Base-by-base conservation (phyloP, 805 yeast species). In the Cyberlindnera petersonii region DNA sequence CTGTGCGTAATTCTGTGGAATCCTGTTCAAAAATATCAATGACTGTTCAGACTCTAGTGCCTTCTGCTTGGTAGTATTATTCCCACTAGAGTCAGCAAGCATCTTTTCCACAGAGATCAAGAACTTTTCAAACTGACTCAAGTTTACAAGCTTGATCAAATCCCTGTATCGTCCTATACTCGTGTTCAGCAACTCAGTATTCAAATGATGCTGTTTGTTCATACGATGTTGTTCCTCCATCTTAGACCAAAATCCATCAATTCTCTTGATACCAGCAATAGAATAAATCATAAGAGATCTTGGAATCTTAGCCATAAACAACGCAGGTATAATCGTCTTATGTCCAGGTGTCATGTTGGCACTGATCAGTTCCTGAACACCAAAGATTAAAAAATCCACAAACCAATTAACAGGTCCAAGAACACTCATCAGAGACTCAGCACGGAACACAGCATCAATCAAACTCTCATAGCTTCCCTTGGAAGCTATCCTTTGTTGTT, bases 371-470 rank as follows among this genome's bases (percentile, higher is more conserved):
- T 91, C 95, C 58, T 89, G 95, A 39, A 79, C 75, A 28, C 86
- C 57, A 46, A 75, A 78, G 1, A 82, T 76, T 39, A 86, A 68
- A 44, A 86, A 75, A 56, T 88, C 96, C 23, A 86, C 73, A 48
- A 86, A 74, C 96, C 97, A 91, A 51, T 86, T 76, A 8, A 84
- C 77, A 27, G 83, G 75, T 0, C 97, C 97, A n/a, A 86, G 60
- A 9, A 79, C 66, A 14, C 77, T 69, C 49, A 80, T 65, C 4
- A 83, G 69, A 44, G 77, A 69, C 49, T 82, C 88, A 26, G 80
- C 81, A 48, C 87, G 67, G 9, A 71, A 65, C 17, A 73, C 66
- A 2, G 79, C 69, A 38, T 77, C 82, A 43, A 68, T 74, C 32
- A 73, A 55, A 24, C 54, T 48, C 34, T 54, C 74, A 45, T 52